A percentile compares a stretch with the other conserved stretches of the same genome.
phyloP scores from a whole-genome alignment of 169 alveolate species.

The Plasmodium reichenowi region DNA sequence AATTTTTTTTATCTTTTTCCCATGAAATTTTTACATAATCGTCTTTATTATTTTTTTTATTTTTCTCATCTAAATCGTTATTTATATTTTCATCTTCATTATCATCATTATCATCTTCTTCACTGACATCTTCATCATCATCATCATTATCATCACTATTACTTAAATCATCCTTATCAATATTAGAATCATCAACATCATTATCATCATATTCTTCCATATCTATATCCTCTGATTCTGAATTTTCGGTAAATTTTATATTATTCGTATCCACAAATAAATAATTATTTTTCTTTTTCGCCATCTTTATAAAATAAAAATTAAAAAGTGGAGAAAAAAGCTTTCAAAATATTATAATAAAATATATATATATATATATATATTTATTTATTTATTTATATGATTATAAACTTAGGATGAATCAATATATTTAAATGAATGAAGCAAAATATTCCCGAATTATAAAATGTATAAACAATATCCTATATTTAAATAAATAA shows the following conservation, averaged over 20 bases:
- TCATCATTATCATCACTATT: conserved; percentile 15
- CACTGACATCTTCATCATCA: conserved; percentile 4
- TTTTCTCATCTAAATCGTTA: background rate
- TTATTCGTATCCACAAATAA: conserved; percentile 57
- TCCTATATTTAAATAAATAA: too few relatives aligned
- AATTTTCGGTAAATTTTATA: conserved; percentile 50
- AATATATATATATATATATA: too few relatives aligned
- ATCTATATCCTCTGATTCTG: conserved; percentile 75
- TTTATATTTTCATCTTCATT: background rate
- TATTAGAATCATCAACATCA: conserved; percentile 23
- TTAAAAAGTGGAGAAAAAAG: background rate
- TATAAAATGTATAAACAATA: too few relatives aligned
- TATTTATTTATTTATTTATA: too few relatives aligned
- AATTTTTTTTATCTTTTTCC: conserved; percentile 68
- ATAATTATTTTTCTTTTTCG: conserved; percentile 37
- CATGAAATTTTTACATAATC: conserved; percentile 56
- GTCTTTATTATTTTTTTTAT: conserved; percentile 2
- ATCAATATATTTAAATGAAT: too few relatives aligned
- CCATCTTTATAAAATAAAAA: background rate
- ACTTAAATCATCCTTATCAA: conserved; percentile 25
- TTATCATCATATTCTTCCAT: conserved; percentile 20
- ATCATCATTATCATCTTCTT: conserved; percentile 22
- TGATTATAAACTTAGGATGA: too few relatives aligned
- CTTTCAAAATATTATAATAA: background rate
- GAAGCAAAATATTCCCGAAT: too few relatives aligned